Evolutionary conservation across 1,284 basidiomycete species (phyloP).

Genomic region (Amylostereum areolatum): DNA sequence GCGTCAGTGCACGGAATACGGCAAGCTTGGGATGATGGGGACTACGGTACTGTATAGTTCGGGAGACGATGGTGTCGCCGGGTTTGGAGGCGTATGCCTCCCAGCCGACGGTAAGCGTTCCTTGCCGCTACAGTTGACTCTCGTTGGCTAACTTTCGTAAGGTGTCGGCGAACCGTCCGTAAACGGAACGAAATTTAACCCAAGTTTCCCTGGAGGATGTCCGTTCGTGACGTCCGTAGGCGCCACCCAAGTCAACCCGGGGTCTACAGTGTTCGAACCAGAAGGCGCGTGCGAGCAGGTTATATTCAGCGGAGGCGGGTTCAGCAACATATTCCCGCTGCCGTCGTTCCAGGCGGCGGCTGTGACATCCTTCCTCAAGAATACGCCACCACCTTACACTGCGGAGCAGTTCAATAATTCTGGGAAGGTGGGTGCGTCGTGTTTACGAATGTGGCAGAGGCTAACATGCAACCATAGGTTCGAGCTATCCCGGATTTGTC

Average conservation of each 20-base stretch:
- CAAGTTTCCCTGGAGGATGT: constrained; percentile 18
- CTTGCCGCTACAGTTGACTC: not conserved
- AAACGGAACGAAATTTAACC: constrained; percentile 22
- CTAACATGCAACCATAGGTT: constrained; percentile 14
- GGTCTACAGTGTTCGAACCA: constrained; percentile 22
- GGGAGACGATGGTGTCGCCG: constrained; percentile 28
- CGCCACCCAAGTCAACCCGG: constrained; percentile 27
- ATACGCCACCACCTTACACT: constrained; percentile 35
- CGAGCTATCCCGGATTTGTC: constrained; percentile 45
- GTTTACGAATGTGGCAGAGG: not conserved
- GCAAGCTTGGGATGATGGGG: constrained; percentile 29
- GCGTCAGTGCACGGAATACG: constrained; percentile 38
- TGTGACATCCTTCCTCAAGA: constrained; percentile 28
- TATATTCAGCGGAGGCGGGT: constrained; percentile 26
- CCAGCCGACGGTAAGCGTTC: constrained; percentile 15
- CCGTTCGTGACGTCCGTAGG: constrained; percentile 23
- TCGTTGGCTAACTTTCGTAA: too few relatives aligned
- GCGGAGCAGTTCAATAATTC: constrained; percentile 42
- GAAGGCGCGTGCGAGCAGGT: constrained; percentile 31
- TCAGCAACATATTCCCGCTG: constrained; percentile 35
- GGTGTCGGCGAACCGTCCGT: constrained; percentile 3
- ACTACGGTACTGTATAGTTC: constrained; percentile 28
- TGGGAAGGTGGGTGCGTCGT: constrained; percentile 27
- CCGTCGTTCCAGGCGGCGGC: constrained; percentile 30
- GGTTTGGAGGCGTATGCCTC: constrained; percentile 20